Evolutionary conservation across 306 rosid species (phyloP), one percentile per base, ranked within the genome.

Genomic region (Gastrolobium villosum): DNA sequence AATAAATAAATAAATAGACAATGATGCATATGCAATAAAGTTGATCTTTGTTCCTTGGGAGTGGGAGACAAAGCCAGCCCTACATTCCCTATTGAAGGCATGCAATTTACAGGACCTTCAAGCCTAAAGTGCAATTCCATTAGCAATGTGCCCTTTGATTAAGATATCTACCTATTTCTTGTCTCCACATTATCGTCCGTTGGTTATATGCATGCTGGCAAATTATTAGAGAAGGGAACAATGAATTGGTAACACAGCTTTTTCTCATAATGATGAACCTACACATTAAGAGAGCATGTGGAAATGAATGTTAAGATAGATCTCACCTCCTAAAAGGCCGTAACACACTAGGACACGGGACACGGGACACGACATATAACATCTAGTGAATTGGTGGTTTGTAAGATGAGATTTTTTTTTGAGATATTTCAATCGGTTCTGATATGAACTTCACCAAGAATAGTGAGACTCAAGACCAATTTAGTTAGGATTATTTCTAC

Each of bases 141-240:
- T 63, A 43, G 39, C 59, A 50, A 15, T 37, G 46, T 62, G 3
- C 26, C 53, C 48, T 36, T 60, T 75, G 60, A 57, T 60, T 74
- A 5, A 75, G 72, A 63, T 75, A 75, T 63, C 28, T 63, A 76
- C 44, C 72, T 4, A 76, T 63, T 63, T 75, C 53, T 62, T 75
- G 72, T 75, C 72, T 75, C 63, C 62, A 60, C 4, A 3, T 75
- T 41, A 32, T 63, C 4, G 31, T 62, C 20, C 1, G 35, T 63
- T 35, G 15, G 72, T 5, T 49, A 52, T 10, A 11, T 75, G 72
- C 52, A 32, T 40, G 39, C 48, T 62, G n/a, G 52, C 14, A 35
- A 75, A 48, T 48, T 46, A 75, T 75, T 20, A 61, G 39, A 45
- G 5, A 28, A 5, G 32, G 37, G 34, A 56, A 26, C 2, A 26